A percentile compares a stretch with the other conserved stretches of the same genome.
These are phyloP conservation scores for Colletotrichum sojae DNA, from an alignment of 2,329 filamentous ascomycete species.

Conservation along the genomic window DNA sequence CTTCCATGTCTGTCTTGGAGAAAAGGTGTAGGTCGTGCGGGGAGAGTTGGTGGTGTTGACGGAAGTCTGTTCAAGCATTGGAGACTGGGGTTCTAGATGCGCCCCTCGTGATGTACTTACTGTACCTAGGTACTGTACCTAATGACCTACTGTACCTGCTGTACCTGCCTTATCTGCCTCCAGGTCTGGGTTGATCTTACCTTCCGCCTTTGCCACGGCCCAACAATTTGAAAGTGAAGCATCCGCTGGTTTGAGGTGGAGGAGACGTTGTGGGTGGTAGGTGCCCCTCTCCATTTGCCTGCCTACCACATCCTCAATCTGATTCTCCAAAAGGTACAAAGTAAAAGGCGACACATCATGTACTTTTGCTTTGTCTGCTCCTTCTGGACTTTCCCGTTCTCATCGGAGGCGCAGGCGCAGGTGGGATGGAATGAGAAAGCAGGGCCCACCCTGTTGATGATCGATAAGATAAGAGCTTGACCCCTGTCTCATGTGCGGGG, in stretches of 20 bases:
- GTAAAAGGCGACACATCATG: too few relatives aligned
- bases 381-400: too few relatives aligned
- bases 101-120: not conserved
- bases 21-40: not conserved
- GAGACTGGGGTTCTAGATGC: not conserved
- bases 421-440: not conserved
- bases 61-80: not conserved
- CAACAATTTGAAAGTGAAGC: constrained; percentile 10
- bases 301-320: not conserved
- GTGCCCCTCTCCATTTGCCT: not conserved
- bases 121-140: not conserved
- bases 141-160: not conserved
- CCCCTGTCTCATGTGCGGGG: constrained; percentile 22
- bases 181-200: not conserved
- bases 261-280: not conserved
- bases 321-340: too few relatives aligned
- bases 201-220: constrained; percentile 6
- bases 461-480: constrained; percentile 40
- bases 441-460: not conserved
- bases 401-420: too few relatives aligned
- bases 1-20: too few relatives aligned
- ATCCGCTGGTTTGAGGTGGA: constrained; percentile 8
- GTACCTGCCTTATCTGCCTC: not conserved
- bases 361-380: too few relatives aligned
- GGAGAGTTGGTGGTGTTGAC: not conserved